Conservation (phyloP, 306 rosid species). For the Canavalia gladiata region DNA sequence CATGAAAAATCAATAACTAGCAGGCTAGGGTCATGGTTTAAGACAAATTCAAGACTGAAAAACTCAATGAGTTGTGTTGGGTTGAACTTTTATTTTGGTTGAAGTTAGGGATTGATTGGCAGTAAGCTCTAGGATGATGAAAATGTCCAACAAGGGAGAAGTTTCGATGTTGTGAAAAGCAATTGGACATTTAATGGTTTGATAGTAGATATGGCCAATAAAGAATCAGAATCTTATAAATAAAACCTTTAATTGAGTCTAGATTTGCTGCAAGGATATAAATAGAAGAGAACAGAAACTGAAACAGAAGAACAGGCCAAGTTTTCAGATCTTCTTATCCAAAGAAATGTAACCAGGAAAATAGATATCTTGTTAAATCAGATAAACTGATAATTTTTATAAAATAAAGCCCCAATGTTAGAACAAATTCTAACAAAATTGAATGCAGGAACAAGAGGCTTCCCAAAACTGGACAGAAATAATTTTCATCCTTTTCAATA, state of each 20-base stretch:
- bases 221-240: slow-evolving; percentile 17
- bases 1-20: slow-evolving; percentile 15
- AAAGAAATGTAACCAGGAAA: slow-evolving; percentile 22
- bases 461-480: slow-evolving; percentile 43
- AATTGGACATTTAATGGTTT: not conserved
- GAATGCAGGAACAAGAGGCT: slow-evolving; percentile 28
- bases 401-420: slow-evolving; percentile 19
- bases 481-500: slow-evolving; percentile 34
- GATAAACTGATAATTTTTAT: slow-evolving; percentile 19
- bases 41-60: not conserved
- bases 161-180: not conserved
- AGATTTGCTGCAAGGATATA: slow-evolving; percentile 5
- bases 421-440: not conserved
- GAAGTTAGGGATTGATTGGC: not conserved
- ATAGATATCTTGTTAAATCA: slow-evolving; percentile 8
- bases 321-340: slow-evolving; percentile 33
- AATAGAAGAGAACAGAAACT: slow-evolving; percentile 39
- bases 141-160: slow-evolving; percentile 5
- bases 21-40: not conserved
- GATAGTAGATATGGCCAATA: slow-evolving; percentile 26
- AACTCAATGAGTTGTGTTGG: not conserved
- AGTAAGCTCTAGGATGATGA: not conserved
- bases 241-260: slow-evolving; percentile 17
- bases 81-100: not conserved
- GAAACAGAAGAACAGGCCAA: slow-evolving; percentile 34